Evolutionary conservation across 495 filamentous ascomycete genomes (phyloP), one percentile per base, ranked within the genome.

Genomic region (Annulohypoxylon bovei): DNA sequence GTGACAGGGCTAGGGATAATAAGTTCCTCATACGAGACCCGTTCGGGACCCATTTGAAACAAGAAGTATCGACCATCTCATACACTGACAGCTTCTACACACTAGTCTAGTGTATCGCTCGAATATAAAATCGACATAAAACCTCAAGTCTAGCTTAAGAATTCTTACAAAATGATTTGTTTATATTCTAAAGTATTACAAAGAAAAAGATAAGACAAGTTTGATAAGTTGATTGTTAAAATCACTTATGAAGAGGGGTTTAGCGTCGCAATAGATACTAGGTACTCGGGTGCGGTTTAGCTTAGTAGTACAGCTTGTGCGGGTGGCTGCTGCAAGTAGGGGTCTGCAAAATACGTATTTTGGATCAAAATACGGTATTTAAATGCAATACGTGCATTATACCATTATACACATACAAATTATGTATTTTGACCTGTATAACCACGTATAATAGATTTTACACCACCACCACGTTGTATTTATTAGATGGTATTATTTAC

Each of bases 311-410:
- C 22, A 22, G 52, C 44, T 5, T 56, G 32, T 35, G 33, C 55
- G 56, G 64, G 46, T 67, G 46, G 56, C 64, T 67, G 54, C 54
- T 53, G 33, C n/a, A n/a, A n/a, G n/a, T n/a, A n/a, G n/a, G n/a
- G n/a, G n/a, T n/a, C n/a, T n/a, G n/a, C n/a, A n/a, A n/a, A n/a
- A n/a, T n/a, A n/a, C n/a, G n/a, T n/a, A n/a, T n/a, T n/a, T n/a
- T n/a, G n/a, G n/a, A n/a, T n/a, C n/a, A n/a, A n/a, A n/a, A n/a
- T n/a, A n/a, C n/a, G n/a, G n/a, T n/a, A n/a, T n/a, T n/a, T n/a
- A n/a, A n/a, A n/a, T n/a, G n/a, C n/a, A n/a, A n/a, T n/a, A n/a
- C n/a, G n/a, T n/a, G n/a, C n/a, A n/a, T n/a, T n/a, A n/a, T n/a
- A n/a, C n/a, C n/a, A n/a, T n/a, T n/a, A n/a, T n/a, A n/a, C n/a